These are phyloP conservation scores for Ascoidea rubescens DNA, from an alignment of 805 yeast species.

Conservation along the genomic window DNA sequence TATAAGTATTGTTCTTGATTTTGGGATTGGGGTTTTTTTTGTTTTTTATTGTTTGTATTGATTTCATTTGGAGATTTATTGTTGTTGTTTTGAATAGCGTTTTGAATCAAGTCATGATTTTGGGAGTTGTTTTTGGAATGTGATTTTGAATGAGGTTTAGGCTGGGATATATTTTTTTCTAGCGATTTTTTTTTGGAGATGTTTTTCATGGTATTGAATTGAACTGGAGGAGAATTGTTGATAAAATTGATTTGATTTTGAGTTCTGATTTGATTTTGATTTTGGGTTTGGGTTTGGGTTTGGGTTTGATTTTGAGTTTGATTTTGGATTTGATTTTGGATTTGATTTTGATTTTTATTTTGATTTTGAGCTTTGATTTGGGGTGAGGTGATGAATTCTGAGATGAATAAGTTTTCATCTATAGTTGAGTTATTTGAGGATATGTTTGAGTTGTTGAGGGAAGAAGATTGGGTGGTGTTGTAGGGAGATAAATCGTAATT, in stretches of 20 bases:
- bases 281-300: too few relatives aligned
- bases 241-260: too few relatives aligned
- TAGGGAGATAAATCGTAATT: slow-evolving; percentile 29
- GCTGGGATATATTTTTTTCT: slow-evolving; percentile 15
- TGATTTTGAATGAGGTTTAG: not conserved
- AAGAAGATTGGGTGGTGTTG: not conserved
- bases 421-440: slow-evolving; percentile 54
- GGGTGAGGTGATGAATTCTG: slow-evolving; percentile 51
- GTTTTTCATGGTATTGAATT: not conserved
- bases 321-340: not conserved
- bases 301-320: too few relatives aligned
- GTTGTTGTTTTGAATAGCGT: not conserved
- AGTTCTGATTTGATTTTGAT: too few relatives aligned
- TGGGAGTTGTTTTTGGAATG: not conserved
- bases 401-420: slow-evolving; percentile 70
- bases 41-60: not conserved
- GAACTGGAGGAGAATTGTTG: too few relatives aligned
- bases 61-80: too few relatives aligned
- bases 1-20: not conserved
- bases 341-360: too few relatives aligned
- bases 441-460: slow-evolving; percentile 22
- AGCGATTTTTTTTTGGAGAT: slow-evolving; percentile 10
- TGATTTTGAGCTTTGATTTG: slow-evolving; percentile 6
- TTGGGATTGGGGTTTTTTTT: not conserved
- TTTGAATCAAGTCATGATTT: not conserved